These are phyloP conservation scores for Millerago galiae DNA, from an alignment of 805 yeast species.

Conservation along the genomic window DNA sequence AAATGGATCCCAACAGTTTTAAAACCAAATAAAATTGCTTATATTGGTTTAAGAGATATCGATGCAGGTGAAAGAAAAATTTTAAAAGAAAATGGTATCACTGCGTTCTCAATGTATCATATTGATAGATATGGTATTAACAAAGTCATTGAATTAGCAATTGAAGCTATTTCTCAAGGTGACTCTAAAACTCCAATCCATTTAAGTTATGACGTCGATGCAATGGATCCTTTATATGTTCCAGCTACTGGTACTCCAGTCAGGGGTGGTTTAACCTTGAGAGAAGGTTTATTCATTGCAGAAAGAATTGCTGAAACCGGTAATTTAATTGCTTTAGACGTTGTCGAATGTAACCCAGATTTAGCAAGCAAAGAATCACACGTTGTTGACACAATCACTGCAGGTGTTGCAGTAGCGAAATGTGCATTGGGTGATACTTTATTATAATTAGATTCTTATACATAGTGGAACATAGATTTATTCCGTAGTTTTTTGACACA, in stretches of 20 bases:
- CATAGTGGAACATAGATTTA: background rate
- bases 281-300: conserved; percentile 90
- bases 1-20: conserved; percentile 74
- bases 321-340: conserved; percentile 78
- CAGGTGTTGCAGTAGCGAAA: conserved; percentile 86
- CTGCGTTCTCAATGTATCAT: conserved; percentile 93
- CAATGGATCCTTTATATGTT: conserved; percentile 88
- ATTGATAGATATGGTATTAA: conserved; percentile 92
- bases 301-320: conserved; percentile 92
- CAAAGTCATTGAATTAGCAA: conserved; percentile 86
- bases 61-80: conserved; percentile 80
- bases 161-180: conserved; percentile 51
- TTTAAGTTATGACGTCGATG: conserved; percentile 92
- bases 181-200: conserved; percentile 72
- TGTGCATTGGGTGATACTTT: conserved; percentile 94
- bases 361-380: conserved; percentile 74
- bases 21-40: conserved; percentile 67
- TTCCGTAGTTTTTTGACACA: background rate
- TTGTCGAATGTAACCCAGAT: conserved; percentile 90
- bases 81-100: conserved; percentile 61
- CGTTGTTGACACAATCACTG: conserved; percentile 75
- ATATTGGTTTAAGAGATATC: conserved; percentile 91
- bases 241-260: conserved; percentile 99
- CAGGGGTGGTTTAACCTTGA: conserved; percentile 87
- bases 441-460: conserved; percentile 21